Evolutionary conservation across 2,329 filamentous ascomycete genomes (phyloP), one percentile per base, ranked within the genome.

Genomic region (Cadophora gregata): DNA sequence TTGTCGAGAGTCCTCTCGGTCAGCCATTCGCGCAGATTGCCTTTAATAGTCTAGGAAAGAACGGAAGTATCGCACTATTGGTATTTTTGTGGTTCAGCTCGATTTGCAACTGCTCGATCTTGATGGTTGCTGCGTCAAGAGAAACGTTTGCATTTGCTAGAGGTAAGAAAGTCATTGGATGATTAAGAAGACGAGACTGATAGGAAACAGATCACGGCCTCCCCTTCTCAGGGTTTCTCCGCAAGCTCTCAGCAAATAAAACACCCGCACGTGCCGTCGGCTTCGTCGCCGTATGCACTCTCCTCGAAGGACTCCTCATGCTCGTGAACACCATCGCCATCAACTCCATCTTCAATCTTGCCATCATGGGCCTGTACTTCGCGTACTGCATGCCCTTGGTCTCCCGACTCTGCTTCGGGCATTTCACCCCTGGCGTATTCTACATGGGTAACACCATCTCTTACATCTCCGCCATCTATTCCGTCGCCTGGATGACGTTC

Each of bases 1-100:
- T 86, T 66, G 78, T 86, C 2, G 81, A 79, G 1, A 81, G 79
- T 9, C 77, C 79, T 42, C 80, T 85, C 62, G 80, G 78, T 25
- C 85, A 86, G 74, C 85, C 85, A 21, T 80, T 86, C 16, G 83
- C 82, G 3, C 85, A 87, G 69, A 85, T 88, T 74, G 87, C 84
- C 74, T 84, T 83, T 77, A 85, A 87, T 74, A 84, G 83, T 42
- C 80, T 87, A 65, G 85, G 85, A 66, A 83, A 83, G 67, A 77
- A 76, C 6, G 82, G 83, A 16, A 82, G 82, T 58, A 82, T 87
- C 70, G 75, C 75, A 0, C 60, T 76, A 29, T 65, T 76, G 56
- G 69, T 74, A 1, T 75, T 76, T 58, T 64, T 76, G 10, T 76
- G 74, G 74, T 71, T 74, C 50, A 63, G 70, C 12, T 70, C 66